Conservation (phyloP, 2,329 filamentous ascomycete species). For the Neospermospora avenae region DNA sequence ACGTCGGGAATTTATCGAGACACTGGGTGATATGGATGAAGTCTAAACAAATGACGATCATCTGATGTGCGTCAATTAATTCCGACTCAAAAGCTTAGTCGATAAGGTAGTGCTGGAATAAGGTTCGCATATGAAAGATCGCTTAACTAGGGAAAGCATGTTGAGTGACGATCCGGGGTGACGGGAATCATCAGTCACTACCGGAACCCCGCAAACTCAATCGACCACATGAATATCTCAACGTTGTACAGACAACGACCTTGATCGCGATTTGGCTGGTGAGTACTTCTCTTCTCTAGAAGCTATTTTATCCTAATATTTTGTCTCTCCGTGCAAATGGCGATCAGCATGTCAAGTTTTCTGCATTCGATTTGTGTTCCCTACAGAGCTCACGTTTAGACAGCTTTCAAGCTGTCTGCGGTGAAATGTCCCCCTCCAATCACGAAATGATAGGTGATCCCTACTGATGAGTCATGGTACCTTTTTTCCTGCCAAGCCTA, state of each 20-base stretch:
- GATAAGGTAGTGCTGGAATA: conserved; percentile 10
- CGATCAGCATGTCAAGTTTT: not conserved
- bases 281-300: not conserved
- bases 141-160: not conserved
- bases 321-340: too few relatives aligned
- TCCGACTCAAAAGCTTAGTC: conserved; percentile 8
- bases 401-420: too few relatives aligned
- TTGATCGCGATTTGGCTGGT: not conserved
- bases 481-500: too few relatives aligned
- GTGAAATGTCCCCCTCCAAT: too few relatives aligned
- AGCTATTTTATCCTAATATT: not conserved
- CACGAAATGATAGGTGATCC: too few relatives aligned
- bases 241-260: not conserved
- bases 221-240: not conserved
- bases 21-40: not conserved
- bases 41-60: conserved; percentile 14
- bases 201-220: not conserved
- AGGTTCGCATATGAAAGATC: not conserved
- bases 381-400: too few relatives aligned
- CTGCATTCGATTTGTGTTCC: too few relatives aligned
- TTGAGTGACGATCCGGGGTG: not conserved
- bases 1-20: conserved; percentile 14
- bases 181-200: not conserved
- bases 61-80: conserved; percentile 7
- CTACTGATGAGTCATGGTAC: too few relatives aligned